Conservation (phyloP, 805 yeast species). For the Zygoascus ofunaensis region DNA sequence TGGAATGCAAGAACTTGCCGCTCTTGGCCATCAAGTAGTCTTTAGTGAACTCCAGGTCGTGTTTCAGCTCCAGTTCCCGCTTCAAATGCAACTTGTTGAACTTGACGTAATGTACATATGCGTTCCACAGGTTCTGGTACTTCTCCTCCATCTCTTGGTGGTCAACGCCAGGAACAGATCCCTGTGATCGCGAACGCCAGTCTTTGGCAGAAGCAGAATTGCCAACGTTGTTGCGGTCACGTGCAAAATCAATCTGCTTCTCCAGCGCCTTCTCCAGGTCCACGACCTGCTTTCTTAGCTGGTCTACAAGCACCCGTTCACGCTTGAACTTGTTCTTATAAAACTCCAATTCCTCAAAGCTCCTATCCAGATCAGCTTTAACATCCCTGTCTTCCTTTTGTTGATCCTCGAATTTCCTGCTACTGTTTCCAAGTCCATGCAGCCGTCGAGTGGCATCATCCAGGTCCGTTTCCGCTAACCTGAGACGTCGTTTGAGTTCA, state of each 20-base stretch:
- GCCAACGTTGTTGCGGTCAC: too few species aligned
- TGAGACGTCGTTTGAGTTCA: not conserved
- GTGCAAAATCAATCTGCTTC: too few species aligned
- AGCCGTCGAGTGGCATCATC: too few species aligned
- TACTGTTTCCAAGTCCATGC: too few species aligned
- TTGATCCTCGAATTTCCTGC: not conserved
- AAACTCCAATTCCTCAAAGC: not conserved
- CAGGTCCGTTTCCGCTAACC: not conserved
- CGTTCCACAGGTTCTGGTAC: not conserved
- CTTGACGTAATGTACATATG: not conserved
- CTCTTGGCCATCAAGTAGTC: slow-evolving; percentile 23
- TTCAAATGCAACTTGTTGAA: slow-evolving; percentile 2
- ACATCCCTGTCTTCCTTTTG: not conserved
- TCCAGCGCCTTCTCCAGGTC: not conserved
- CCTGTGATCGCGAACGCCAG: not conserved
- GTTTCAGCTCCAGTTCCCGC: slow-evolving; percentile 2
- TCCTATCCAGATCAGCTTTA: not conserved
- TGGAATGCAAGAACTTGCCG: slow-evolving; percentile 23
- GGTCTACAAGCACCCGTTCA: not conserved
- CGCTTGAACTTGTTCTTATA: slow-evolving; percentile 1
- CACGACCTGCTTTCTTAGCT: not conserved
- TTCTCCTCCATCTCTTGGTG: not conserved
- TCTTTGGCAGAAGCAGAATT: not conserved
- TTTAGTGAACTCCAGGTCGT: slow-evolving; percentile 29
- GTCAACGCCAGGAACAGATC: not conserved